phyloP scores from a whole-genome alignment of 2,329 filamentous ascomycete genomes.

The Xylaria multiplex region DNA sequence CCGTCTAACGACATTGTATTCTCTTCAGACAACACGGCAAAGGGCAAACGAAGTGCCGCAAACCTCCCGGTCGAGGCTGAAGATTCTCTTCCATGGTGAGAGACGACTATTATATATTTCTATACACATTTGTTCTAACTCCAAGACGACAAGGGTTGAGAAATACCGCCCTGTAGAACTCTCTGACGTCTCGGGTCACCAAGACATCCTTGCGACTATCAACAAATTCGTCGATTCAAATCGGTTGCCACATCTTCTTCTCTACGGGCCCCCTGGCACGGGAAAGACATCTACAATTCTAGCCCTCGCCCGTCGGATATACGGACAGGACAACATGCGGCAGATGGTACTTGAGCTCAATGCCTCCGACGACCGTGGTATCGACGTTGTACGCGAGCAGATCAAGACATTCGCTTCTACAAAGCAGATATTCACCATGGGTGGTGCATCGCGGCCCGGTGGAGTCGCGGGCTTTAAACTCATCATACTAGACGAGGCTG shows the following conservation, averaged over 20 bases:
- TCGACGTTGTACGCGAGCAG: conserved; percentile 97
- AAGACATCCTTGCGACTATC: conserved; percentile 96
- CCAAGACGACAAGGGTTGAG: conserved; percentile 77
- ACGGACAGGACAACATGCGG: conserved; percentile 89
- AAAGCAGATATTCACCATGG: conserved; percentile 89
- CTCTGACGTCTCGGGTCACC: conserved; percentile 92
- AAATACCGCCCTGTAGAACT: conserved; percentile 93
- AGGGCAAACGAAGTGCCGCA: conserved; percentile 91
- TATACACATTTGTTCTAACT: conserved; percentile 7
- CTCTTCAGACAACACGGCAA: conserved; percentile 76
- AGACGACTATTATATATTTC: conserved; percentile 32
- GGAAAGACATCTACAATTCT: conserved; percentile 98
- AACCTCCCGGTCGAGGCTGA: conserved; percentile 94
- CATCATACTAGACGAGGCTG: conserved; percentile 98
- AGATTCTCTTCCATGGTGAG: conserved; percentile 90
- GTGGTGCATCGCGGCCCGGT: conserved; percentile 58
- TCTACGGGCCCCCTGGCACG: conserved; percentile 95
- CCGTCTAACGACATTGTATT: conserved; percentile 68
- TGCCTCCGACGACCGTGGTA: conserved; percentile 95
- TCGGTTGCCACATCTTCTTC: conserved; percentile 90
- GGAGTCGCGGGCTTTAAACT: conserved; percentile 86
- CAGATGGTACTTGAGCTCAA: conserved; percentile 99
- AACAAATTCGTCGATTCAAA: conserved; percentile 98
- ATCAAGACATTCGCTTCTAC: conserved; percentile 99
- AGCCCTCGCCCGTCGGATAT: conserved; percentile 91